Evolutionary conservation across 2,329 filamentous ascomycete genomes (phyloP).

Genomic region (Coniochaeta prunicola): DNA sequence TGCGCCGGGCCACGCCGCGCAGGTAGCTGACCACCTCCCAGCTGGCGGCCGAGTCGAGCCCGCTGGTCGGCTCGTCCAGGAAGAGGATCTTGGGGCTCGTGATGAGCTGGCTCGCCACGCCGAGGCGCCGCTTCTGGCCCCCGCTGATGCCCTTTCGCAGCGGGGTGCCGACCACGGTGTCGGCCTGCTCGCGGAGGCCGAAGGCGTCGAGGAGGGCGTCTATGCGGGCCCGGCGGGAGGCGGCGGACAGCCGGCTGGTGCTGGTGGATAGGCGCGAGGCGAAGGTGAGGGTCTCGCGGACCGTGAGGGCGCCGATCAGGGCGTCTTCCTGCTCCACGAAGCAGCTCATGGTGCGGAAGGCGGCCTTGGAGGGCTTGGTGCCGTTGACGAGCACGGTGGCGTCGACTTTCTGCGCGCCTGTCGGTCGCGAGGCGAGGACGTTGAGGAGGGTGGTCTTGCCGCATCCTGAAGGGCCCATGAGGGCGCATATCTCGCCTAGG

Average conservation of each 20-base stretch:
- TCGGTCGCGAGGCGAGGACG: slow-evolving; percentile 55
- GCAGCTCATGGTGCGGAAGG: slow-evolving; percentile 59
- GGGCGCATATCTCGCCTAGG: slow-evolving; percentile 65
- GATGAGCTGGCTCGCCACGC: slow-evolving; percentile 74
- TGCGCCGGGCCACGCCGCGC: slow-evolving; percentile 54
- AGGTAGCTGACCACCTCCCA: slow-evolving; percentile 72
- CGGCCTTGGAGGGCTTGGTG: slow-evolving; percentile 36
- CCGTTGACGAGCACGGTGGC: slow-evolving; percentile 59
- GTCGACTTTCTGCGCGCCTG: slow-evolving; percentile 45
- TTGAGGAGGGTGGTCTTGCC: slow-evolving; percentile 85
- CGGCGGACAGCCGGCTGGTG: slow-evolving; percentile 45
- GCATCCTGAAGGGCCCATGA: slow-evolving; percentile 70
- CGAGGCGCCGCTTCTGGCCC: slow-evolving; percentile 75
- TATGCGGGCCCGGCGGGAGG: slow-evolving; percentile 55
- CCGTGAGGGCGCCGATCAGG: slow-evolving; percentile 72
- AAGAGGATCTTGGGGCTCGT: slow-evolving; percentile 76
- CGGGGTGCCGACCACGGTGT: slow-evolving; percentile 72
- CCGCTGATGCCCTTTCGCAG: slow-evolving; percentile 78
- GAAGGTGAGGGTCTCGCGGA: slow-evolving; percentile 72
- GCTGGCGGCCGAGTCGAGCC: slow-evolving; percentile 70
- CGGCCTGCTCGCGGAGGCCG: slow-evolving; percentile 61
- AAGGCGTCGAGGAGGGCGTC: slow-evolving; percentile 63
- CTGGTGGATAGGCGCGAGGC: slow-evolving; percentile 62
- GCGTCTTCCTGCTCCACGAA: slow-evolving; percentile 90
- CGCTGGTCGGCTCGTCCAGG: slow-evolving; percentile 77